phyloP scores from a whole-genome alignment of 345 rosid species.

The Rubroshorea leprosula region DNA sequence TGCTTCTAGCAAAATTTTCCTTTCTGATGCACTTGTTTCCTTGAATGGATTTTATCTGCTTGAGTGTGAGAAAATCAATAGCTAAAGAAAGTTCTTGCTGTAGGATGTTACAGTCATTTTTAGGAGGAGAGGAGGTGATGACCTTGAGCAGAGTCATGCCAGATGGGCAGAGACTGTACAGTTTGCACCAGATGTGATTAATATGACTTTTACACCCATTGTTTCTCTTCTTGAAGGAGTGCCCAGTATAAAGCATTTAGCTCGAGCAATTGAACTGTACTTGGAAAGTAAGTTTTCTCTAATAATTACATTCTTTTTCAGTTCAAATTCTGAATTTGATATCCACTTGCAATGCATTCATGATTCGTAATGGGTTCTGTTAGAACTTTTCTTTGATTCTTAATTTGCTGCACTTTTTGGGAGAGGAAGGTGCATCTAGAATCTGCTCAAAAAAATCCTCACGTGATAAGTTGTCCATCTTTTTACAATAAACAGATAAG shows the following conservation, averaged over 20 bases:
- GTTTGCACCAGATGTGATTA: slow-evolving; percentile 82
- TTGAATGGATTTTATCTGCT: slow-evolving; percentile 11
- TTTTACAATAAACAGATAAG: no score
- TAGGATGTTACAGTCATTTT: slow-evolving; percentile 97
- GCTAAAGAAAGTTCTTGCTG: slow-evolving; percentile 41
- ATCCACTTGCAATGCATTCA: no score
- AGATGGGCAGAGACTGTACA: slow-evolving; percentile 80
- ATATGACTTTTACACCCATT: slow-evolving; percentile 86
- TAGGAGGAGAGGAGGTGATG: slow-evolving; percentile 98
- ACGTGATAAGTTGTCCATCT: no score
- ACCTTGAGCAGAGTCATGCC: slow-evolving; percentile 90
- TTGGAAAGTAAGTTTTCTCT: slow-evolving; percentile 78
- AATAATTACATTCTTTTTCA: no score
- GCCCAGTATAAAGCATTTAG: slow-evolving; percentile 76
- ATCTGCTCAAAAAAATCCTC: no score
- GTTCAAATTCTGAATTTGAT: no score
- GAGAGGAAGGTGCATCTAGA: no score
- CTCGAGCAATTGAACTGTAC: slow-evolving; percentile 82
- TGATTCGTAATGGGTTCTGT: no score
- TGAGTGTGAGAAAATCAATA: slow-evolving; percentile 16
- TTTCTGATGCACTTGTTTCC: background rate
- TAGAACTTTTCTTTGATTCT: no score
- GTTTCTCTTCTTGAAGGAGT: slow-evolving; percentile 86
- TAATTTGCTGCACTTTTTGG: no score
- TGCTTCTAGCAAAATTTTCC: background rate